Evolutionary conservation across 352 stramenopile species (phyloP), one percentile per base, ranked within the genome.

Genomic region (Pythium vanterpoolii): DNA sequence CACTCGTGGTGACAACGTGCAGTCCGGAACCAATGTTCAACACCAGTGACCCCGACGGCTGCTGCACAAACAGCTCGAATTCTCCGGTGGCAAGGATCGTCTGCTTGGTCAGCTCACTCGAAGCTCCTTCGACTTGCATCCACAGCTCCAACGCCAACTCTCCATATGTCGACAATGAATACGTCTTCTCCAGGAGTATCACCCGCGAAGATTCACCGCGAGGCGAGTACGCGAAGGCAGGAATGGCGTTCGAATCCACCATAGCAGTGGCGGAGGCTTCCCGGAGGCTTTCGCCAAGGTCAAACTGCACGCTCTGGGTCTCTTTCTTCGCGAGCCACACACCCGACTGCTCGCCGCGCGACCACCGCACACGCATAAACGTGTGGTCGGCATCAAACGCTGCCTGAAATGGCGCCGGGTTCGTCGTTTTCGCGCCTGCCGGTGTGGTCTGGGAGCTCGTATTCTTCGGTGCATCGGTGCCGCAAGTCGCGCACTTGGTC

Each of bases 351-450:
- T 95, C 86, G 0, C 86, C 86, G 24, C 86, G 80, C 21, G 83
- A 91, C 86, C 86, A 95, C 31, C 64, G 76, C 42, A 95, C 66
- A 10, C 83, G 72, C 83, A 94, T 88, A 60, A 95, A 92, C 3
- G 73, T 82, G 79, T 67, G 38, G 60, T 81, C 43, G 13, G 69
- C 60, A 46, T 83, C 69, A 27, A 91, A 85, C 4, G 75, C 64
- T 2, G 79, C 86, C 27, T 67, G 68, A 36, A 93, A 91, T 11
- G 86, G 86, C 11, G 86, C 86, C 2, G 86, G 86, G 27, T 93
- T 95, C 42, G 66, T 90, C 13, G 80, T 77, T 50, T 79, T 84
- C 8, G 44, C 62, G 33, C 65, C 67, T 2, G 72, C 33, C 4
- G 69, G 71, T 4, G 64, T 69, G 0, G 60, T 68, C 23, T 72